These are phyloP conservation scores for Hondaea fermentalgiana DNA, from an alignment of 108 stramenopile genomes.

Conservation along the genomic window DNA sequence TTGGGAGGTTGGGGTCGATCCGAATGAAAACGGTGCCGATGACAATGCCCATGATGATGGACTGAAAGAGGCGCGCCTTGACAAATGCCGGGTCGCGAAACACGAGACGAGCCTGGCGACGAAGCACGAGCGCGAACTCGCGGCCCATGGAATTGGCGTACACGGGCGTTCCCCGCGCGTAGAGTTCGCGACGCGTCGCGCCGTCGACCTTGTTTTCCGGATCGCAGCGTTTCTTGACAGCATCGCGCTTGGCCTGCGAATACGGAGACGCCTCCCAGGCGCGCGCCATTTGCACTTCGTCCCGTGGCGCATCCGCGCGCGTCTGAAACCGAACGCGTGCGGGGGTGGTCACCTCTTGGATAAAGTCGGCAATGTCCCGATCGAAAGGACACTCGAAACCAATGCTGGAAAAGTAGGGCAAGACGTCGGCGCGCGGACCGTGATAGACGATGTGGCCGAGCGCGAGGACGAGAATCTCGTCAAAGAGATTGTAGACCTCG, in stretches of 20 bases:
- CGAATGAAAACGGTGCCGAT: conserved; percentile 2
- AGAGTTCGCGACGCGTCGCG: background rate
- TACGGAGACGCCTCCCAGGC: background rate
- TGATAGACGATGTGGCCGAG: conserved; percentile 66
- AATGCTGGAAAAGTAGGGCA: conserved; percentile 53
- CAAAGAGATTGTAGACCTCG: conserved; percentile 78
- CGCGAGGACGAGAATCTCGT: conserved; percentile 69
- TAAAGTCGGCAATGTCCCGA: conserved; percentile 68
- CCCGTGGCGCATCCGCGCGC: background rate
- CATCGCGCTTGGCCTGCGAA: background rate
- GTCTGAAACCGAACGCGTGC: background rate
- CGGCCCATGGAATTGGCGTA: conserved; percentile 21
- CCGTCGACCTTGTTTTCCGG: background rate
- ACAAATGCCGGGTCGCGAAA: conserved; percentile 3
- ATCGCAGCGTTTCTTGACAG: background rate
- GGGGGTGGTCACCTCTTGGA: conserved; percentile 33
- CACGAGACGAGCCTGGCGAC: background rate
- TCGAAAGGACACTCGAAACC: conserved; percentile 61
- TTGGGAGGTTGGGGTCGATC: background rate
- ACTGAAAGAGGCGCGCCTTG: background rate
- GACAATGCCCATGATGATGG: background rate
- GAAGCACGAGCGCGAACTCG: background rate
- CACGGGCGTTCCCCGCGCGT: conserved; percentile 26
- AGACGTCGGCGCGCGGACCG: conserved; percentile 59
- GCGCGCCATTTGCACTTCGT: background rate